Conservation (phyloP, 495 filamentous ascomycete species). For the Filosporella fistucella region DNA sequence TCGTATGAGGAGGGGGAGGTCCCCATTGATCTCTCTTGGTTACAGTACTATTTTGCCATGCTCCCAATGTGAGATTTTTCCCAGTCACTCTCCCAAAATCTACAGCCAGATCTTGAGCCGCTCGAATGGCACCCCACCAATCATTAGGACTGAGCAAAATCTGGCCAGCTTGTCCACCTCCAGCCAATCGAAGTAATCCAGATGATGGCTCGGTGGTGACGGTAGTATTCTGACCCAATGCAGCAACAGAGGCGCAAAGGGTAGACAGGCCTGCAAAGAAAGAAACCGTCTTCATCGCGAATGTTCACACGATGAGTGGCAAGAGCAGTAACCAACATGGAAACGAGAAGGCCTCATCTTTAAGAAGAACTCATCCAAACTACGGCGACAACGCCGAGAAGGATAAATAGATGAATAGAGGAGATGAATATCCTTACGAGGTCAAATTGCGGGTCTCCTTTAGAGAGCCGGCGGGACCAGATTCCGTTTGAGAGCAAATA, state of each 20-base stretch:
- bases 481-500: too few relatives aligned
- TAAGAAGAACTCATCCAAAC: too few relatives aligned
- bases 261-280: neutral
- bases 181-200: conserved; percentile 39
- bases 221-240: conserved; percentile 52
- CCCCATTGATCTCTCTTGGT: neutral
- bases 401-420: conserved; percentile 10
- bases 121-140: conserved; percentile 64
- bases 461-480: too few relatives aligned
- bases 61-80: conserved; percentile 50
- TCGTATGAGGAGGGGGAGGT: neutral
- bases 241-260: conserved; percentile 17
- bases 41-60: conserved; percentile 26
- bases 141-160: conserved; percentile 52
- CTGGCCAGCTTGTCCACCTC: conserved; percentile 37
- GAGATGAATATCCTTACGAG: neutral
- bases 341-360: too few relatives aligned
- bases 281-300: conserved; percentile 14
- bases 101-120: conserved; percentile 57
- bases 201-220: conserved; percentile 35
- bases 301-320: neutral
- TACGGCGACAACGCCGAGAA: conserved; percentile 1
- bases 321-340: neutral
- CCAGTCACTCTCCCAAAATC: conserved; percentile 71
- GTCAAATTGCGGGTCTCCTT: neutral